A percentile compares a stretch with the other conserved stretches of the same genome.
Conservation (phyloP, 1,284 basidiomycete species). For the Dichomitus squalens region DNA sequence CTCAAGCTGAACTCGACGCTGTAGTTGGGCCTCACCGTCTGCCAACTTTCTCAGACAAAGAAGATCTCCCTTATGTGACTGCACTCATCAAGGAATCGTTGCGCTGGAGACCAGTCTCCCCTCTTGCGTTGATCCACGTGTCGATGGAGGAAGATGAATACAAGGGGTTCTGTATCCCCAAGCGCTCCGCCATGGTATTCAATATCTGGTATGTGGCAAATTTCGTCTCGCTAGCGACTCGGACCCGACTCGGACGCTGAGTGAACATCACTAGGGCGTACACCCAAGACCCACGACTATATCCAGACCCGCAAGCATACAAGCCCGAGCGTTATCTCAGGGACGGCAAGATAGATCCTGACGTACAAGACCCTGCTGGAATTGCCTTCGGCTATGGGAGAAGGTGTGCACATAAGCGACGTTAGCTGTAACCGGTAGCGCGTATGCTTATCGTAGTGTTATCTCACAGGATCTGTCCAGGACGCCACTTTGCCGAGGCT, state of each 20-base stretch:
- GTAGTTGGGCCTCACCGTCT: no score
- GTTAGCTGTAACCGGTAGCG: background rate
- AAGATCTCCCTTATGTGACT: no score
- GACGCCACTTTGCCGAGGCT: conserved; percentile 12
- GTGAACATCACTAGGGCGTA: conserved; percentile 9
- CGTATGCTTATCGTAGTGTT: background rate
- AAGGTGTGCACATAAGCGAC: conserved; percentile 9
- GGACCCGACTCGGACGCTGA: background rate
- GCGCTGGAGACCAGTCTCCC: no score
- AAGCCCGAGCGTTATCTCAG: conserved; percentile 22
- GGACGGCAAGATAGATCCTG: conserved; percentile 14
- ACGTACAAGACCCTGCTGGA: conserved; percentile 7
- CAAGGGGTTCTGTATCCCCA: no score
- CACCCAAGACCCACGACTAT: conserved; percentile 13
- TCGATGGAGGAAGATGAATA: no score
- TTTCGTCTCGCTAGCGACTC: no score
- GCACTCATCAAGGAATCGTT: no score
- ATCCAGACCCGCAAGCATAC: conserved; percentile 22
- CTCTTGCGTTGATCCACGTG: no score
- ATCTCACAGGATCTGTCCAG: conserved; percentile 16
- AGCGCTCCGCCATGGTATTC: no score
- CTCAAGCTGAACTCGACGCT: no score
- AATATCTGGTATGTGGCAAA: no score
- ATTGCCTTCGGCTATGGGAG: conserved; percentile 27
- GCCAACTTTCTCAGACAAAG: no score